Evolutionary conservation across 345 rosid species (phyloP).

Genomic region (Rhodamnia argentea): DNA sequence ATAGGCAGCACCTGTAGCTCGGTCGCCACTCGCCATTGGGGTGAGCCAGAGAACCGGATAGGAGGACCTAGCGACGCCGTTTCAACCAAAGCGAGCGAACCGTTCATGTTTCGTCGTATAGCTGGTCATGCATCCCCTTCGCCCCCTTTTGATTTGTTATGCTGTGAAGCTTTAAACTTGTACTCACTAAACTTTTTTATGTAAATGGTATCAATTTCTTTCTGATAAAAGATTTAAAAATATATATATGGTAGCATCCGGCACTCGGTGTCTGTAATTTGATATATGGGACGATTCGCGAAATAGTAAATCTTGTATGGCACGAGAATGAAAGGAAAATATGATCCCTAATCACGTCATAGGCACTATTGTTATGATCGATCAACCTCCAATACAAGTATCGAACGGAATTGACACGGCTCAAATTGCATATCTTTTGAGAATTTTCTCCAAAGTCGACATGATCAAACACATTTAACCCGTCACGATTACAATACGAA

Average conservation of each 20-base stretch:
- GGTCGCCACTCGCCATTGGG: neutral
- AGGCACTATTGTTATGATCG: fast-evolving
- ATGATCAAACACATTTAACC: neutral
- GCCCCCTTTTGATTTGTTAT: no score
- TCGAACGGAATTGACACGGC: neutral
- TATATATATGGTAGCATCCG: neutral
- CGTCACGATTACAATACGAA: fast-evolving
- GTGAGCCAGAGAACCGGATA: neutral
- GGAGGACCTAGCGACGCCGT: neutral
- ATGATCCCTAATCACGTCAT: fast-evolving
- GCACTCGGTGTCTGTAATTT: neutral
- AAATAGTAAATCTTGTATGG: neutral
- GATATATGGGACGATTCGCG: neutral
- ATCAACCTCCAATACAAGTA: fast-evolving
- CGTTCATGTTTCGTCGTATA: neutral
- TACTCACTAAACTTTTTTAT: no score
- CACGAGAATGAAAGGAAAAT: fast-evolving
- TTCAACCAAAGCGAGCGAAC: neutral
- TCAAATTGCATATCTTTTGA: neutral
- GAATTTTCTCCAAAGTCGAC: neutral
- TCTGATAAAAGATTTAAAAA: no score
- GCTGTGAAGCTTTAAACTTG: no score
- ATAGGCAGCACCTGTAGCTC: neutral
- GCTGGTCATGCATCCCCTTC: no score
- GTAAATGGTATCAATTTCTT: no score